Evolutionary conservation across 306 rosid species (phyloP).

Genomic region (Fragaria iinumae): DNA sequence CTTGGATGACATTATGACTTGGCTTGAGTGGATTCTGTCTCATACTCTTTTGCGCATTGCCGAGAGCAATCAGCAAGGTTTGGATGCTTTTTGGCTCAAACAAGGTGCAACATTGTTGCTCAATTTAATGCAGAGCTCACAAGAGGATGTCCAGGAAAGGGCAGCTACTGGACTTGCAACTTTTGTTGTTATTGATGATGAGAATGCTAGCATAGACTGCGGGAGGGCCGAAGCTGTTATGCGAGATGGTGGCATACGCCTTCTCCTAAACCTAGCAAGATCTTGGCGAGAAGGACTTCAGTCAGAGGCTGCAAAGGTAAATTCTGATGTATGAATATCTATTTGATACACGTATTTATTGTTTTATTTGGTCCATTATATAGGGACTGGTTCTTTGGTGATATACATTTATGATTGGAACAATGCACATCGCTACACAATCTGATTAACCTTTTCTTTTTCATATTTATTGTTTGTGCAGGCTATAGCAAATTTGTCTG

Average conservation of each 20-base stretch:
- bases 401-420: constrained; percentile 12
- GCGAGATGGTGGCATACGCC: constrained; percentile 94
- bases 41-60: constrained; percentile 94
- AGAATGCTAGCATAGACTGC: constrained; percentile 88
- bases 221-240: constrained; percentile 98
- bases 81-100: constrained; percentile 88
- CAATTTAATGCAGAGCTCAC: constrained; percentile 93
- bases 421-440: constrained; percentile 9
- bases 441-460: constrained; percentile 7
- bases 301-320: constrained; percentile 98
- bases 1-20: constrained; percentile 75
- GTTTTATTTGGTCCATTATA: not conserved
- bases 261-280: constrained; percentile 85
- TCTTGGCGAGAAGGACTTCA: constrained; percentile 99
- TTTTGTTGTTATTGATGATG: constrained; percentile 97
- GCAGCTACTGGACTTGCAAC: constrained; percentile 99
- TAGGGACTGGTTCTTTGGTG: constrained; percentile 20
- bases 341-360: not conserved
- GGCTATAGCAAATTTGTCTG: constrained; percentile 99
- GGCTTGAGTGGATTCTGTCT: constrained; percentile 99
- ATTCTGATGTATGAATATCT: constrained; percentile 8
- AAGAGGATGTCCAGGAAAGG: constrained; percentile 99
- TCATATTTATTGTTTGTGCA: constrained; percentile 28
- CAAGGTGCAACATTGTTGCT: constrained; percentile 93
- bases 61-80: constrained; percentile 91